Evolutionary conservation across 129 eudicot species (phyloP).

Genomic region (Saposhnikovia divaricata): DNA sequence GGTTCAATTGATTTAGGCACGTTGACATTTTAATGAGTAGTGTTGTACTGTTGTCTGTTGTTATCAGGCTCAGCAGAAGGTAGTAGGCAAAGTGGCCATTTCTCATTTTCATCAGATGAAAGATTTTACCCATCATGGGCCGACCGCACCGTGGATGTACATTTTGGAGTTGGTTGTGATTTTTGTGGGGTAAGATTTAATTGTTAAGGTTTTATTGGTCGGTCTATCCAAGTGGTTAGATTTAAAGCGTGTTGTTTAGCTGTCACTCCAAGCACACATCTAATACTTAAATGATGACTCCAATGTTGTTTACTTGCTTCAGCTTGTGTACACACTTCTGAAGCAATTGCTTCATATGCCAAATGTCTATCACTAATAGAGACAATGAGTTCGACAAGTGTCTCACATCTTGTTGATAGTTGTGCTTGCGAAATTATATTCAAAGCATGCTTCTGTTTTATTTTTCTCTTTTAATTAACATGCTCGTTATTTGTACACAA

Average conservation of each 20-base stretch:
- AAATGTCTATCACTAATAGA: background rate
- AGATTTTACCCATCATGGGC: slow-evolving; percentile 35
- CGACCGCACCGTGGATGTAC: slow-evolving; percentile 26
- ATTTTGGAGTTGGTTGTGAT: slow-evolving; percentile 61
- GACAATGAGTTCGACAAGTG: background rate
- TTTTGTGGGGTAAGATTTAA: slow-evolving; percentile 53
- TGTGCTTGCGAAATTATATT: background rate
- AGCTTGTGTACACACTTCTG: background rate
- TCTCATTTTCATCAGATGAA: slow-evolving; percentile 29
- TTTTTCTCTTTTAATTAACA: background rate
- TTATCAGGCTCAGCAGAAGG: slow-evolving; percentile 36
- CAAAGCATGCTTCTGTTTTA: background rate
- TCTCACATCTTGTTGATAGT: background rate
- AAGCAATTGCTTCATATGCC: background rate
- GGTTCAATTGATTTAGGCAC: background rate
- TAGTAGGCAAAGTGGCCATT: slow-evolving; percentile 17
- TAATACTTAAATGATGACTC: background rate
- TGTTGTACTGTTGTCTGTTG: slow-evolving; percentile 18
- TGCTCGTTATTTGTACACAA: background rate
- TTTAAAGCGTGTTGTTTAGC: background rate
- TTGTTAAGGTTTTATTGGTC: background rate
- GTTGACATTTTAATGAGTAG: slow-evolving; percentile 10
- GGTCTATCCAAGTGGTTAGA: background rate
- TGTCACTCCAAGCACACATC: background rate
- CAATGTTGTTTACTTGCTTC: background rate